Conservation (phyloP, 805 yeast species). For the Kazachstania viticola region DNA sequence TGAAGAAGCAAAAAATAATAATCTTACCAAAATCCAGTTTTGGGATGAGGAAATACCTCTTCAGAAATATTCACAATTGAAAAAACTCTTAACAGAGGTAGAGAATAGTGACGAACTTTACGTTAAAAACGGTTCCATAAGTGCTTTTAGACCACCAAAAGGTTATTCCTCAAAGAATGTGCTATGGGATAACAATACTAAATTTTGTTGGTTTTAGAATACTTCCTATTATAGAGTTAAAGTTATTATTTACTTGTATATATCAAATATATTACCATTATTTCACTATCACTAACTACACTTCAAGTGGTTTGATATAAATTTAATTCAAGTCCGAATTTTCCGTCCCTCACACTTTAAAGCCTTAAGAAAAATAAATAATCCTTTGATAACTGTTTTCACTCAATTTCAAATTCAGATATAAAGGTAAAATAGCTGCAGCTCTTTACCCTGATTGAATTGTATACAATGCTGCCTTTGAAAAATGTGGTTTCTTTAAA, state of each 20-base stretch:
- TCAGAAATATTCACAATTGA: constrained; percentile 13
- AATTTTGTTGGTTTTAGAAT: constrained; percentile 39
- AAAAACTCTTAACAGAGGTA: constrained; percentile 10
- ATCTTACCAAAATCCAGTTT: constrained; percentile 22
- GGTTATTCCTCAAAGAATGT: constrained; percentile 15
- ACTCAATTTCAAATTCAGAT: too few species aligned
- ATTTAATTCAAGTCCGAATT: background rate
- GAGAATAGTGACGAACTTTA: constrained; percentile 17
- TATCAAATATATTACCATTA: too few species aligned
- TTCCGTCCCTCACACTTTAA: too few species aligned
- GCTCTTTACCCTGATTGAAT: too few species aligned
- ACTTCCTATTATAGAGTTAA: background rate
- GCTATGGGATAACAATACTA: constrained; percentile 34
- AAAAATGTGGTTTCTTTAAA: too few species aligned
- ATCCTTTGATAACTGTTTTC: too few species aligned
- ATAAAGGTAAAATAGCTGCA: too few species aligned
- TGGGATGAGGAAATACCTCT: constrained; percentile 33
- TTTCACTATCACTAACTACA: too few species aligned
- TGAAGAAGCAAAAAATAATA: constrained; percentile 24
- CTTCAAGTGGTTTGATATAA: too few species aligned
- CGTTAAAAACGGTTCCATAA: constrained; percentile 25
- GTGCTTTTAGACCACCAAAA: constrained; percentile 31
- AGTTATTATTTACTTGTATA: too few species aligned
- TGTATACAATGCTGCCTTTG: too few species aligned
- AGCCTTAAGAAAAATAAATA: too few species aligned